Percentiles rank a stretch among this genome's conserved stretches.
Conservation (phyloP, 176 grass and related monocot species). For the Puya raimondii region DNA sequence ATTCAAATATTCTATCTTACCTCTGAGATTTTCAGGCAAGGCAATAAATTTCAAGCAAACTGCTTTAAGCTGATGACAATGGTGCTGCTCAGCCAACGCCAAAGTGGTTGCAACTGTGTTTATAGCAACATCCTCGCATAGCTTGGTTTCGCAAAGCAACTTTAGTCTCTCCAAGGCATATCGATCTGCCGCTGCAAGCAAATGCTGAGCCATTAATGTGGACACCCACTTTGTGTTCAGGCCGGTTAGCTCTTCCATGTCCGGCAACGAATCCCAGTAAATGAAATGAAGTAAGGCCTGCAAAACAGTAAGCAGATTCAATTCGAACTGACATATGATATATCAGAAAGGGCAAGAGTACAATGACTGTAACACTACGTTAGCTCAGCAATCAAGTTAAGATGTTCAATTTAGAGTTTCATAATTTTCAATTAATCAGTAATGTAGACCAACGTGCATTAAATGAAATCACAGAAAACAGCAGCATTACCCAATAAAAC, state of each 20-base stretch:
- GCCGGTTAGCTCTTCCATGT: conserved; percentile 84
- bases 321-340: neutral
- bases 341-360: neutral
- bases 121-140: conserved; percentile 91
- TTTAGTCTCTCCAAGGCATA: conserved; percentile 98
- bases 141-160: conserved; percentile 56
- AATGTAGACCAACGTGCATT: too few species aligned
- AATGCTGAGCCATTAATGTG: conserved; percentile 93
- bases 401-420: neutral
- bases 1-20: conserved; percentile 23
- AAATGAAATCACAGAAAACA: too few species aligned
- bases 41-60: conserved; percentile 96
- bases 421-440: neutral
- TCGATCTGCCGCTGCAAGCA: conserved; percentile 84
- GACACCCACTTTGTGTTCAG: conserved; percentile 66
- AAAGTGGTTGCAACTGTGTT: conserved; percentile 93
- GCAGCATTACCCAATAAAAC: too few species aligned
- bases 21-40: conserved; percentile 85
- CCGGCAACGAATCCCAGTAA: conserved; percentile 84
- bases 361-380: neutral
- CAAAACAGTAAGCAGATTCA: conserved; percentile 10
- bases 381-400: neutral
- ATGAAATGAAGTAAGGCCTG: conserved; percentile 97
- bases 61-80: conserved; percentile 86
- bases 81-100: conserved; percentile 91